Percentiles rank a stretch among this genome's conserved stretches.
Conservation (phyloP, 805 yeast genomes). For the Barnettozyma populi region DNA sequence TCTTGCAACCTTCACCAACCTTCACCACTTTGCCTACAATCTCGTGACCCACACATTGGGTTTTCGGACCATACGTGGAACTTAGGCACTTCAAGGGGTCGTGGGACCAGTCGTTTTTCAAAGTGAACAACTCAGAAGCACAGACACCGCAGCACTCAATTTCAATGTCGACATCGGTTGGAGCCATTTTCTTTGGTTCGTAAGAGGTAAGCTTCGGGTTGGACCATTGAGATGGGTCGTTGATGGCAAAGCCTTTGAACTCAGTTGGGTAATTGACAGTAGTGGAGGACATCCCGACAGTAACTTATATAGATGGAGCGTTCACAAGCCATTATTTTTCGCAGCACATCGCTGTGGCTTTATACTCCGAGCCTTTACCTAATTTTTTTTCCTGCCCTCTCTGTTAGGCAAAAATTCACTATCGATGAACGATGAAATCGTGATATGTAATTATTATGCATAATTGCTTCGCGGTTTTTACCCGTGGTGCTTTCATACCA, state of each 20-base stretch:
- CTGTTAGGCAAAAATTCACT: not conserved
- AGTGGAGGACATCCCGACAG: conserved; percentile 13
- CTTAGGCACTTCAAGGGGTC: conserved; percentile 18
- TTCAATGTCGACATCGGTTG: conserved; percentile 48
- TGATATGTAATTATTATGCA: not conserved
- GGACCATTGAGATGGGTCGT: conserved; percentile 46
- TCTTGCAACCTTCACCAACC: conserved; percentile 51
- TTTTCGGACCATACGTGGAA: conserved; percentile 28
- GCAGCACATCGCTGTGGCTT: not conserved
- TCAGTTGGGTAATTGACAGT: conserved; percentile 43
- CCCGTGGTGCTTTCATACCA: too few species aligned
- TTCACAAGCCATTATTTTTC: not conserved
- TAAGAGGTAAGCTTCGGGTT: conserved; percentile 46
- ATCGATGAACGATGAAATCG: too few species aligned
- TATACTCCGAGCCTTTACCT: not conserved
- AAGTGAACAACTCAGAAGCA: conserved; percentile 56
- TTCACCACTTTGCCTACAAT: conserved; percentile 53
- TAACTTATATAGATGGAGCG: not conserved
- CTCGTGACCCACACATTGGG: conserved; percentile 64
- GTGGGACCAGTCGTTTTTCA: conserved; percentile 46
- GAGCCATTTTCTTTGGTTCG: conserved; percentile 41
- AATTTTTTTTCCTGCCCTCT: too few species aligned
- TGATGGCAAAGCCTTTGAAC: conserved; percentile 57
- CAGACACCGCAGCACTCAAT: conserved; percentile 62
- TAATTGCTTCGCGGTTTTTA: too few species aligned